phyloP scores from a whole-genome alignment of 1,139 yeast genomes.

The Pichia sp. region DNA sequence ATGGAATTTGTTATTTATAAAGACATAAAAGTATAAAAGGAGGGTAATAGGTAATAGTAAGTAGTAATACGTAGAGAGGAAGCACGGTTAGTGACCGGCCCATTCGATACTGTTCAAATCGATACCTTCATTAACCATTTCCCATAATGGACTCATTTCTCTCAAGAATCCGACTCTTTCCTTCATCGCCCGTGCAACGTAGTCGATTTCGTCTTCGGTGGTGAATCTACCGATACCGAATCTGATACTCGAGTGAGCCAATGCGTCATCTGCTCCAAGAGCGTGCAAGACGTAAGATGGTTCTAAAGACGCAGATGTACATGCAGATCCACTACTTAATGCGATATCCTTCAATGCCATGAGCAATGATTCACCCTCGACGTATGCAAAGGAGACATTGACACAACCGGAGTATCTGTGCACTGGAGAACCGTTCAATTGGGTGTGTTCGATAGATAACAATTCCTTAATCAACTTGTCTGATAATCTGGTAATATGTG shows the following conservation, averaged over 20 bases:
- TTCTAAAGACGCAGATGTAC: constrained; percentile 97
- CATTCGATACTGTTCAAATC: constrained; percentile 93
- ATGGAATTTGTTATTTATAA: too few species aligned
- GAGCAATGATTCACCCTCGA: constrained; percentile 95
- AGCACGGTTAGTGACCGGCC: constrained; percentile 96
- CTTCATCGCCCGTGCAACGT: constrained; percentile 82
- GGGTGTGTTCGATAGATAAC: constrained; percentile 82
- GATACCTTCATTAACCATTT: constrained; percentile 98
- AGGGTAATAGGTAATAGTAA: too few species aligned
- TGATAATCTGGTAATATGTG: constrained; percentile 69
- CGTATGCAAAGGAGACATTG: constrained; percentile 92
- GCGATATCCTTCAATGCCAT: constrained; percentile 99
- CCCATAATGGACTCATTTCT: constrained; percentile 96
- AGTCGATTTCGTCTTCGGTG: constrained; percentile 93
- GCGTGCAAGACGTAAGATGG: constrained; percentile 98
- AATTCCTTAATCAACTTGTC: constrained; percentile 70
- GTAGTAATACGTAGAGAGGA: too few species aligned
- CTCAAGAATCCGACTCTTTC: constrained; percentile 91
- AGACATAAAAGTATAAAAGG: too few species aligned
- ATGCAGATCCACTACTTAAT: constrained; percentile 95
- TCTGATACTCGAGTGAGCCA: constrained; percentile 96
- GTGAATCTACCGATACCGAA: constrained; percentile 98
- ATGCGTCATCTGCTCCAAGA: constrained; percentile 95
- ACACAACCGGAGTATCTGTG: constrained; percentile 91
- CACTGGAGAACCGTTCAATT: constrained; percentile 78